Conservation (phyloP, 2,329 filamentous ascomycete species). For the Penicillium frequentans region DNA sequence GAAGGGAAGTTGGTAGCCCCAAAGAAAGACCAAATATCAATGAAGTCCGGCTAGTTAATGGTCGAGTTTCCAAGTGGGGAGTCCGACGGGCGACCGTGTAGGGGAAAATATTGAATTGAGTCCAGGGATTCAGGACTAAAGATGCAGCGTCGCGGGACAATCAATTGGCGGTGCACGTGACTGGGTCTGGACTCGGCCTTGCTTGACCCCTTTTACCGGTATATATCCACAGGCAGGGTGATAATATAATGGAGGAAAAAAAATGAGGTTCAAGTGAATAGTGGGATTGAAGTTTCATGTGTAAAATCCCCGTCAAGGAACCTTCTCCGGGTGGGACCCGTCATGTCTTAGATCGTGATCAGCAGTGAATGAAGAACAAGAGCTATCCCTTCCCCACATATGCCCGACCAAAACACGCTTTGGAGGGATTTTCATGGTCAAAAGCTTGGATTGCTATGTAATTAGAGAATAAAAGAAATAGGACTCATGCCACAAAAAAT, state of each 20-base stretch:
- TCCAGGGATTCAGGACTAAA: constrained; percentile 3
- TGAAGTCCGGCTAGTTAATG: neutral
- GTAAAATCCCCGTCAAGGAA: neutral
- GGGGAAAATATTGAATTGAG: neutral
- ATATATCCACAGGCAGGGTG: too few relatives aligned
- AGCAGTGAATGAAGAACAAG: constrained; percentile 8
- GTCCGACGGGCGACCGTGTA: neutral
- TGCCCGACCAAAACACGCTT: neutral
- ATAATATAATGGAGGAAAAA: too few relatives aligned
- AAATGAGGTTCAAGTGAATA: neutral
- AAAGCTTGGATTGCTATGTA: too few relatives aligned
- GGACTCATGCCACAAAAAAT: too few relatives aligned
- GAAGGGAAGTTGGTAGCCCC: neutral
- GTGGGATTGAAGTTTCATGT: neutral
- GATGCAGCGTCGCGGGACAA: constrained; percentile 12
- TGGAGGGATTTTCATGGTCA: too few relatives aligned
- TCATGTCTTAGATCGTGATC: constrained; percentile 13
- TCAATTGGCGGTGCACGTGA: constrained; percentile 18
- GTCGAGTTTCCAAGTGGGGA: neutral
- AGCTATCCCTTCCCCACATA: neutral
- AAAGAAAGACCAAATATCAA: neutral
- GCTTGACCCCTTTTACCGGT: neutral
- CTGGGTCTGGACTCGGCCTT: constrained; percentile 18
- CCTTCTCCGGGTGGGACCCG: neutral
- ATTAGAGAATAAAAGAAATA: too few relatives aligned